Conservation (phyloP, 129 eudicot genomes). For the Scalesia atractyloides region DNA sequence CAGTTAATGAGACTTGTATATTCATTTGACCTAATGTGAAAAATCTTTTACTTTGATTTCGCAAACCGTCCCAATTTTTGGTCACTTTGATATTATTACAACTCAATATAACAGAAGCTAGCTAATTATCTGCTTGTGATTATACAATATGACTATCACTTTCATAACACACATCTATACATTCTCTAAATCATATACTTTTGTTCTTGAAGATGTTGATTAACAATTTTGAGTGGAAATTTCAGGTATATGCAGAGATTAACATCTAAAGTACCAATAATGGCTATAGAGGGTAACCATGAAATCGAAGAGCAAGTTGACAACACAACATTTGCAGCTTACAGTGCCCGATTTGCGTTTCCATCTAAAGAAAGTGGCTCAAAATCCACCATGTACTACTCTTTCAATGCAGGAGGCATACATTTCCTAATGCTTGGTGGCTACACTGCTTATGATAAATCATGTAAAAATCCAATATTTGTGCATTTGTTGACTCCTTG, state of each 20-base stretch:
- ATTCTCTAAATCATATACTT: slow-evolving; percentile 4
- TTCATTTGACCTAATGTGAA: background rate
- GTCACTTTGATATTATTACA: too few species aligned
- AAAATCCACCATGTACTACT: slow-evolving; percentile 77
- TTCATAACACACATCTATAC: background rate
- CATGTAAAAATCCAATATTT: slow-evolving; percentile 44
- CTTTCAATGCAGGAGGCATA: slow-evolving; percentile 95
- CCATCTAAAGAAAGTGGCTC: slow-evolving; percentile 86
- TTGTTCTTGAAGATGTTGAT: slow-evolving; percentile 1
- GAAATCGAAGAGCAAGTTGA: slow-evolving; percentile 81
- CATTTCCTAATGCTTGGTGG: slow-evolving; percentile 94
- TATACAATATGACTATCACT: slow-evolving; percentile 34
- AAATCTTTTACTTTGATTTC: background rate
- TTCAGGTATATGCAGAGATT: slow-evolving; percentile 81
- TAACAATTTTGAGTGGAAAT: background rate
- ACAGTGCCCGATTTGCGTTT: slow-evolving; percentile 82
- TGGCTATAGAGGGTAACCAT: too few species aligned
- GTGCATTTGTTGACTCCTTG: background rate
- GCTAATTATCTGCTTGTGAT: background rate
- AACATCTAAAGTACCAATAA: slow-evolving; percentile 87
- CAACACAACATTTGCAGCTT: slow-evolving; percentile 65
- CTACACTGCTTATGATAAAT: slow-evolving; percentile 61
- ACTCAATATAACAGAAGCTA: too few species aligned
- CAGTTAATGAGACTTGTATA: too few species aligned
- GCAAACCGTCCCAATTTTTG: background rate